Evolutionary conservation across 2,329 filamentous ascomycete species (phyloP).

Genomic region (Akanthomyces lecanii): DNA sequence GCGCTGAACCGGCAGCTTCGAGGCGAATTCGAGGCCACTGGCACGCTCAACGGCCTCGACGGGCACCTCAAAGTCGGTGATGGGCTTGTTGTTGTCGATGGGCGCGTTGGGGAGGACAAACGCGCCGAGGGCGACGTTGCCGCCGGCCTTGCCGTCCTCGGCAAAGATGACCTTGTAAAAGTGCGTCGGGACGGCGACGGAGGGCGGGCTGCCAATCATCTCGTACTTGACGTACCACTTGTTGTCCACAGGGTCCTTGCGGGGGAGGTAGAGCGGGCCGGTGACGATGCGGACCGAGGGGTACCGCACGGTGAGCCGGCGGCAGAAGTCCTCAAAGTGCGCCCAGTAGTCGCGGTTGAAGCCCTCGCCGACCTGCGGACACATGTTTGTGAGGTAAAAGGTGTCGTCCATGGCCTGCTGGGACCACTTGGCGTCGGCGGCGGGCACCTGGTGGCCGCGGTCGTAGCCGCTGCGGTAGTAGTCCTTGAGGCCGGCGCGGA

Average conservation of each 20-base stretch:
- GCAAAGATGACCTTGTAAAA: slow-evolving; percentile 99
- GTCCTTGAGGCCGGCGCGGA: slow-evolving; percentile 86
- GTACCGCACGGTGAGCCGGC: slow-evolving; percentile 73
- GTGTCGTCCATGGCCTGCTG: slow-evolving; percentile 94
- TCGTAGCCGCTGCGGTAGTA: slow-evolving; percentile 96
- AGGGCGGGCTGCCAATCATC: slow-evolving; percentile 89
- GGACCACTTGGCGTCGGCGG: slow-evolving; percentile 93
- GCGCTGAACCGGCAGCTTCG: slow-evolving; percentile 68
- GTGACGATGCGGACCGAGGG: slow-evolving; percentile 89
- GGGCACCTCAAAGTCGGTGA: slow-evolving; percentile 91
- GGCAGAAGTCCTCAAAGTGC: slow-evolving; percentile 96
- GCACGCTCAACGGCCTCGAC: slow-evolving; percentile 89
- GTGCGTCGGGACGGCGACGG: slow-evolving; percentile 93
- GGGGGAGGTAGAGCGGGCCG: slow-evolving; percentile 87
- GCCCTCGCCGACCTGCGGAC: slow-evolving; percentile 93
- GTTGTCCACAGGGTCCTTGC: slow-evolving; percentile 72
- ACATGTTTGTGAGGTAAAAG: slow-evolving; percentile 94
- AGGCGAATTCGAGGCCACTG: slow-evolving; percentile 85
- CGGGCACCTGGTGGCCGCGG: slow-evolving; percentile 93
- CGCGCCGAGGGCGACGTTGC: slow-evolving; percentile 82
- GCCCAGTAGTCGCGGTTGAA: slow-evolving; percentile 99
- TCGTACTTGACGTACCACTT: slow-evolving; percentile 97
- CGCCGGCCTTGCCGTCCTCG: slow-evolving; percentile 67
- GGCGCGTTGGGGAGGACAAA: slow-evolving; percentile 91
- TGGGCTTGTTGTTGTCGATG: slow-evolving; percentile 82